Evolutionary conservation across 345 rosid species (phyloP), one percentile per base, ranked within the genome.

Genomic region (Aquilaria malaccensis): DNA sequence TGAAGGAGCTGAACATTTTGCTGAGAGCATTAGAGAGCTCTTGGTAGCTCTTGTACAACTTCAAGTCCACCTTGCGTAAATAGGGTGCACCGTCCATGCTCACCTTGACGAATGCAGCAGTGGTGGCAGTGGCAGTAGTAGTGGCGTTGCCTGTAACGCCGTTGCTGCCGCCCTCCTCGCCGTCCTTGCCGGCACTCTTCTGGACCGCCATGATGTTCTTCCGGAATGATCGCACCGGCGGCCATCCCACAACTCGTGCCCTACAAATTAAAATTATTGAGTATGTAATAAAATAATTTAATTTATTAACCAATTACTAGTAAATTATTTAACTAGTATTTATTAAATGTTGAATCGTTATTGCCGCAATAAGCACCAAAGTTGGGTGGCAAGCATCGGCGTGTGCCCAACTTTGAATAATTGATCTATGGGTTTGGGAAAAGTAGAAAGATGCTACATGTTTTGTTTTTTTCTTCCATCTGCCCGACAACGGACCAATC

Each of bases 11-110:
- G 76, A 89, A 89, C 96, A 89, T 84, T 64, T 89, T 82, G 70
- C 81, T 80, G 10, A 89, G 72, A 49, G 91, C 91, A 55, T 77
- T 74, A n/a, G 87, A 89, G 65, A 89, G 91, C 41, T 86, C 79
- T 33, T 72, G 76, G 66, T 89, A 89, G 68, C 87, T 83, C 65
- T 81, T 82, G 83, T 84, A 86, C 41, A 84, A 62, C 66, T 84
- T 89, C 65, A 89, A 68, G 75, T 89, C 96, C 46, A 89, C 87
- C 59, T 89, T 89, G 41, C 96, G 80, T 49, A 89, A 74, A 68
- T 89, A 89, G 0, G 96, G 96, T n/a, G 96, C 96, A 9, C 96
- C 96, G 13, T 84, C 96, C 91, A 89, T 77, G 84, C 91, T 84
- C 54, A 89, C 96, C 63, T 89, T 89, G 64, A 89, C 86, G 45